Evolutionary conservation across 2,329 filamentous ascomycete species (phyloP), one percentile per base, ranked within the genome.

Genomic region (Exophiala sp.): DNA sequence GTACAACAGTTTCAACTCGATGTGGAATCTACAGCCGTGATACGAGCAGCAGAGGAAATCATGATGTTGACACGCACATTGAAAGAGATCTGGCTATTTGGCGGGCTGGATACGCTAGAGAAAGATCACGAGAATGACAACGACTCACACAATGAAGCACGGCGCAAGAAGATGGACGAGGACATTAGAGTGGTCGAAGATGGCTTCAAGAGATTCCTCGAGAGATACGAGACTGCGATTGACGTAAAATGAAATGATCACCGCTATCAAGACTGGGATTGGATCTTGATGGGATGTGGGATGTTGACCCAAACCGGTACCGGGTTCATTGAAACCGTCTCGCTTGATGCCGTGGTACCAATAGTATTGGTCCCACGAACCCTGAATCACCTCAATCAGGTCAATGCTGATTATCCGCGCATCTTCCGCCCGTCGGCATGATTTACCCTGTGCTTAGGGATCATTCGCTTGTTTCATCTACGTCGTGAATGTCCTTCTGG

Each of bases 71-170:
- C 81, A 21, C 78, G 84, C 18, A 76, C 78, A 21, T 73, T 87
- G 69, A 85, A 87, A 65, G 84, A 87, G 65, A 74, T 82, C 18
- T 87, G 84, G 84, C 72, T 86, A 5, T 86, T 85, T 62, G 84
- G 84, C 2, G 80, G 81, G 53, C 72, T 87, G 40, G 77, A 85
- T 52, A 84, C 81, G 0, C 65, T 85, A 1, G 76, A 67, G 12
- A 62, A 67, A 33, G 57, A 58, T 45, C 57, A 72, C 11, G 70
- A 71, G 52, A 67, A 73, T 38, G 70, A 71, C 32, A 63, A 68
- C 16, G 71, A 75, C 48, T 62, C 68, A 9, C 63, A 73, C 63
- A 65, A 72, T 55, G 64, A 72, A 56, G 63, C 74, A 68, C 67
- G 69, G 21, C 47, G 34, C n/a, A 41, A 63, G 54, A 65, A 66